Conservation (phyloP, 345 rosid genomes). For the Clausena lansium region DNA sequence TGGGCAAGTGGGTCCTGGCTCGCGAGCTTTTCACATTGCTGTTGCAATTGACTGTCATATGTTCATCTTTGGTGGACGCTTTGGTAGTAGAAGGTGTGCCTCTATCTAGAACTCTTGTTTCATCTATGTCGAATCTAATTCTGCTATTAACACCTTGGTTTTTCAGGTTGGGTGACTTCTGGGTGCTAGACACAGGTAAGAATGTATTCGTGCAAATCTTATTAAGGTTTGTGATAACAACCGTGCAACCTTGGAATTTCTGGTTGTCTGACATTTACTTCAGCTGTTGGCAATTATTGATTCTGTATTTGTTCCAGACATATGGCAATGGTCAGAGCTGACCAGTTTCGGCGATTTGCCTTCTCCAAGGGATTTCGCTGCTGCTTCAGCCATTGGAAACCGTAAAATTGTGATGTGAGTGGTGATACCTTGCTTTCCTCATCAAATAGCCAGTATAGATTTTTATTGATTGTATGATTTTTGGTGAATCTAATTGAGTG, state of each 20-base stretch:
- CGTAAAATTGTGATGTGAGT: slow-evolving; percentile 84
- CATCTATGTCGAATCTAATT: neutral
- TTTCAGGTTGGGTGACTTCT: slow-evolving; percentile 92
- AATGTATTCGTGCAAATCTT: neutral
- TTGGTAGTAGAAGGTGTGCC: slow-evolving; percentile 65
- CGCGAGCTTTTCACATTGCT: slow-evolving; percentile 94
- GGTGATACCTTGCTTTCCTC: slow-evolving; percentile 7
- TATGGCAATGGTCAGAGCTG: slow-evolving; percentile 99
- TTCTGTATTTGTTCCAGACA: slow-evolving; percentile 51
- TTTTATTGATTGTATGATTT: neutral
- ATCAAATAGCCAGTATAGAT: slow-evolving; percentile 6
- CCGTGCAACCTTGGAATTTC: neutral
- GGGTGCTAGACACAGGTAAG: slow-evolving; percentile 96
- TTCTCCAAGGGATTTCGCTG: slow-evolving; percentile 85
- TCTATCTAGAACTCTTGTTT: neutral
- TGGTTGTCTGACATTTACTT: neutral
- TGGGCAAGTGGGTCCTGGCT: slow-evolving; percentile 80
- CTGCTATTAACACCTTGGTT: slow-evolving; percentile 9
- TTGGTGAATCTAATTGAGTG: slow-evolving; percentile 21
- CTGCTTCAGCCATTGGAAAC: slow-evolving; percentile 84
- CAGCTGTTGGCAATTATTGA: slow-evolving; percentile 7
- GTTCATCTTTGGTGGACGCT: slow-evolving; percentile 97
- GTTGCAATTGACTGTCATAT: slow-evolving; percentile 88
- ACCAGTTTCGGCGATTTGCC: slow-evolving; percentile 95
- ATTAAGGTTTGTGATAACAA: neutral